Evolutionary conservation across 2,329 filamentous ascomycete species (phyloP).

Genomic region (Leptographium galeiforme): DNA sequence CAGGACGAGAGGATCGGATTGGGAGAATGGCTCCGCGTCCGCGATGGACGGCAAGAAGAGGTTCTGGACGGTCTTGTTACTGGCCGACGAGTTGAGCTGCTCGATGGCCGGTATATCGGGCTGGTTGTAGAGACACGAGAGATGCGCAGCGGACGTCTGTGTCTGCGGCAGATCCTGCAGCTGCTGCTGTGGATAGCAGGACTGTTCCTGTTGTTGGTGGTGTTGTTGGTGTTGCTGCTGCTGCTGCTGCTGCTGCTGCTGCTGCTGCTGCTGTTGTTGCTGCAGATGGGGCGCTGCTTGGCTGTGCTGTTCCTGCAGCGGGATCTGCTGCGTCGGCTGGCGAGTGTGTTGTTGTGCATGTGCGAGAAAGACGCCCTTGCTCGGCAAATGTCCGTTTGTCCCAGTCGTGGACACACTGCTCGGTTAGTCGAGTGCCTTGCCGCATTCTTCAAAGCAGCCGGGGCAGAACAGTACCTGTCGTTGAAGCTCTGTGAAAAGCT

Average conservation of each 20-base stretch:
- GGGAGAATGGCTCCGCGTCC: slow-evolving; percentile 37
- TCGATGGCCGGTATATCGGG: slow-evolving; percentile 42
- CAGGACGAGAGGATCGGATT: slow-evolving; percentile 62
- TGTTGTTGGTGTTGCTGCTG: slow-evolving; percentile 4
- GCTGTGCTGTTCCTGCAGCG: slow-evolving; percentile 3
- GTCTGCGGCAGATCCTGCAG: background rate
- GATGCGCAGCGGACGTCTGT: slow-evolving; percentile 9
- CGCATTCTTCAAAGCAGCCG: too few relatives aligned
- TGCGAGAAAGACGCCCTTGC: slow-evolving; percentile 4
- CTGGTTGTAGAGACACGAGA: slow-evolving; percentile 45
- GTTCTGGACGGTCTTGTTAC: slow-evolving; percentile 42
- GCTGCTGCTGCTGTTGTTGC: slow-evolving; percentile 4
- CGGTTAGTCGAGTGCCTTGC: background rate
- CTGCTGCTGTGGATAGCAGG: background rate
- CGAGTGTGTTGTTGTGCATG: background rate
- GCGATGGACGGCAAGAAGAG: slow-evolving; percentile 48
- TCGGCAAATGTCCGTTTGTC: background rate
- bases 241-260: slow-evolving; percentile 16
- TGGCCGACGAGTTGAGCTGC: slow-evolving; percentile 42
- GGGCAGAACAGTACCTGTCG: slow-evolving; percentile 23
- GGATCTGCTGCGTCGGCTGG: background rate
- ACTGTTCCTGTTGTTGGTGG: background rate
- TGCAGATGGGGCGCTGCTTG: slow-evolving; percentile 1
- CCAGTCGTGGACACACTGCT: background rate
- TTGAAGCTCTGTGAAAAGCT: slow-evolving; percentile 32